Evolutionary conservation across 331 rosid genomes (phyloP).

Genomic region (Malus hybrid): DNA sequence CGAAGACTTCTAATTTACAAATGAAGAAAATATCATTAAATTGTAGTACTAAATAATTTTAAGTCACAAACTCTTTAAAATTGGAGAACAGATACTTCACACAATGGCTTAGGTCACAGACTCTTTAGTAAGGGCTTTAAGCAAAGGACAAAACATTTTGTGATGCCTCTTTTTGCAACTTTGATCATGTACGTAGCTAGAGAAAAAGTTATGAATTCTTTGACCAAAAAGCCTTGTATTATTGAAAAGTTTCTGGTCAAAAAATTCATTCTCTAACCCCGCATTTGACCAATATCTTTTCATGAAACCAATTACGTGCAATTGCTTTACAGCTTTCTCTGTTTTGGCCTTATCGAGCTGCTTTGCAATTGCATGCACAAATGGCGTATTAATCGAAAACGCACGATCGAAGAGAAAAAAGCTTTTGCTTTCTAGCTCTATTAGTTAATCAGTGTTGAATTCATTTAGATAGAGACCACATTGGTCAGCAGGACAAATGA

Average conservation of each 20-base stretch:
- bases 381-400: conserved; percentile 13
- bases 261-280: conserved; percentile 18
- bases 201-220: conserved; percentile 14
- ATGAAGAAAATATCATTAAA: too few relatives aligned
- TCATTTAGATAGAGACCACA: background rate
- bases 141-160: conserved; percentile 12
- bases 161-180: conserved; percentile 5
- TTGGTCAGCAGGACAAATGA: background rate
- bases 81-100: background rate
- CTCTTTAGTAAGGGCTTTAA: background rate
- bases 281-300: conserved; percentile 9
- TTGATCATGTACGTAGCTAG: background rate
- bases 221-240: conserved; percentile 20
- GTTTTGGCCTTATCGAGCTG: background rate
- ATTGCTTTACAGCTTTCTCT: conserved; percentile 2
- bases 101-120: background rate
- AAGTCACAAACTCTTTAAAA: background rate
- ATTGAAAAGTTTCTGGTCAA: conserved; percentile 33
- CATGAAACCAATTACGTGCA: conserved; percentile 3
- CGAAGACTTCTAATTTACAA: accelerated
- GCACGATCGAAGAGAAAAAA: background rate
- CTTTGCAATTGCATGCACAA: background rate
- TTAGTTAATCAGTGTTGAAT: background rate
- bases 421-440: background rate
- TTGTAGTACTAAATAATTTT: accelerated